Evolutionary conservation across 305 asterid genomes (phyloP), one percentile per base, ranked within the genome.

Genomic region (Fraxinus angustifolia): DNA sequence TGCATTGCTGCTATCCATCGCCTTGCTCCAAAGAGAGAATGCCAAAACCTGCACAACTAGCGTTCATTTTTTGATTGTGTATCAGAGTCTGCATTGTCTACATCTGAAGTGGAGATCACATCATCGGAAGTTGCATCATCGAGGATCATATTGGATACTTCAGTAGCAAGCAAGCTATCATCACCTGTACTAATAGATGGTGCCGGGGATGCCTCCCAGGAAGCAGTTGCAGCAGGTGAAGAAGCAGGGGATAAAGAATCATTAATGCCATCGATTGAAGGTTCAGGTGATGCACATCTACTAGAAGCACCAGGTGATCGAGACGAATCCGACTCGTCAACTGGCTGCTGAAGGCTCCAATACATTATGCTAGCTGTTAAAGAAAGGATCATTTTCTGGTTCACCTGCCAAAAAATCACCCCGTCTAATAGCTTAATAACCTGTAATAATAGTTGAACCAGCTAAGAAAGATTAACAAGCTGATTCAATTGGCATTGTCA

Each of bases 341-440:
- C 90, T 26, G 89, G 84, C 84, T 91, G 97, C 87, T 91, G 97
- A 86, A 96, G 97, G 92, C 97, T 92, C 97, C 98, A 96, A 73
- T 90, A 93, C 97, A 95, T 95, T 5, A 94, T 91, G 87, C 97
- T 91, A 79, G 98, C 97, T 5, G 96, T 93, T 8, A 96, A 93
- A 42, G 97, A 91, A 40, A 96, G 94, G 81, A 96, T 92, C 99
- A 96, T 96, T 90, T 94, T 96, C 84, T 96, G 99, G 90, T 94
- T 96, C 73, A 96, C 97, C 99, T 96, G 93, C 36, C 84, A 82
- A 11, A 80, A 77, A 77, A 77, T 71, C 84, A 53, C 21, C 56
- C 58, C 58, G 11, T 21, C 31, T 21, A 60, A 6, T 60, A 60
- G 60, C 21, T 50, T 50, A 23, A 21, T 19, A 60, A 60, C 31